Evolutionary conservation across 441 rosid genomes (phyloP), one percentile per base, ranked within the genome.

Genomic region (Jatropha podagrica): DNA sequence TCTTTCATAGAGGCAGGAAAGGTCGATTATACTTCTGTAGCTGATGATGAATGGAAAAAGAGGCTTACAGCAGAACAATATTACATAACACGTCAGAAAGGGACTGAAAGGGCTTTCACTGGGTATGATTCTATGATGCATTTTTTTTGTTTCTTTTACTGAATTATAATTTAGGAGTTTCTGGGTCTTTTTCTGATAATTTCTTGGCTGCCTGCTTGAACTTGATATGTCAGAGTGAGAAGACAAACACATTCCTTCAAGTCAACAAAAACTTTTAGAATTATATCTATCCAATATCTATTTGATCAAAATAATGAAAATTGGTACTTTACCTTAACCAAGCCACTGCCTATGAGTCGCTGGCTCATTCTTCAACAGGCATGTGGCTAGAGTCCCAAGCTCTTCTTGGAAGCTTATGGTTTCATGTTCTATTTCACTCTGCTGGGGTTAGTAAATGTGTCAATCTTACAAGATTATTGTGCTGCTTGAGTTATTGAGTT

Each of bases 71-170:
- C 78, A 0, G 90, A 92, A 77, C 97, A 94, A 69, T 91, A 84
- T 75, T 86, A 90, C 77, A 52, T 92, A 69, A 86, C 98, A 23
- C 87, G 97, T 44, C 89, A 90, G 46, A 92, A 94, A 71, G 97
- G 98, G 7, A 94, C 97, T 1, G 98, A 94, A 82, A 85, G 94
- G 85, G 97, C 98, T 56, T 94, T 94, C 81, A 84, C 88, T 15
- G 97, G 97, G 98, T 94, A 92, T 58, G 76, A 55, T 51, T 15
- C 58, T 4, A 37, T 12, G 13, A 6, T 27, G 51, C n/a, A 44
- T 3, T 38, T 40, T n/a, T 1, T 4, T 4, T 44, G 5, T 44
- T 44, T 44, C 10, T 6, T 71, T 69, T 18, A 20, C 71, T 18
- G 13, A 26, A 37, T 23, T 48, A 41, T 23, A 44, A 3, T 27